A percentile compares a stretch with the other conserved stretches of the same genome.
Evolutionary conservation across 768 basidiomycete genomes (phyloP).

Genomic region (Coprinopsis sp.): DNA sequence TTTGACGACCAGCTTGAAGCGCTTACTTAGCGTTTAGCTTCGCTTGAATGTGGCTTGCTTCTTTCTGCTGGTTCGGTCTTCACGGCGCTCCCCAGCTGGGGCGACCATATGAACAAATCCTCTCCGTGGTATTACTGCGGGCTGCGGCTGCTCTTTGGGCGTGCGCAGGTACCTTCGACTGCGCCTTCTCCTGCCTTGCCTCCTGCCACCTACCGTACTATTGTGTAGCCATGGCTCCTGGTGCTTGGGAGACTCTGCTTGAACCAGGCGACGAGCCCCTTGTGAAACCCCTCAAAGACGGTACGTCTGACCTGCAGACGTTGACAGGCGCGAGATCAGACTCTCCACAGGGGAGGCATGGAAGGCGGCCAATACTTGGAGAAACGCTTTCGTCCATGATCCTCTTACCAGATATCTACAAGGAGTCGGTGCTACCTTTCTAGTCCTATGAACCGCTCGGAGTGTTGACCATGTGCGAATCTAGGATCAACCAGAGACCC

Average conservation of each 20-base stretch:
- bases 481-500: not conserved
- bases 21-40: no score
- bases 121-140: not conserved
- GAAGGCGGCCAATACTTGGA: slow-evolving; percentile 20
- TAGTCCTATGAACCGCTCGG: not conserved
- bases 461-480: not conserved
- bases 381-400: slow-evolving; percentile 18
- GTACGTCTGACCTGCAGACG: no score
- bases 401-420: slow-evolving; percentile 14
- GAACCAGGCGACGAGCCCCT: not conserved
- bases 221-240: not conserved
- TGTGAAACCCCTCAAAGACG: not conserved
- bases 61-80: no score
- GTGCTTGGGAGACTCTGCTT: not conserved
- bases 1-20: no score
- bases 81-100: not conserved
- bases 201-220: not conserved
- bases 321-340: slow-evolving; percentile 11
- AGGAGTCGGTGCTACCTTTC: slow-evolving; percentile 8
- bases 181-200: not conserved
- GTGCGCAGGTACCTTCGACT: not conserved
- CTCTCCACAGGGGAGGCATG: slow-evolving; percentile 17
- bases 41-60: no score
- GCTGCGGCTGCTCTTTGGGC: not conserved
- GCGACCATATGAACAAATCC: not conserved